Percentiles rank a stretch among this genome's conserved stretches.
phyloP scores from a whole-genome alignment of 208 protist species.

The Trypanosoma scelopori region DNA sequence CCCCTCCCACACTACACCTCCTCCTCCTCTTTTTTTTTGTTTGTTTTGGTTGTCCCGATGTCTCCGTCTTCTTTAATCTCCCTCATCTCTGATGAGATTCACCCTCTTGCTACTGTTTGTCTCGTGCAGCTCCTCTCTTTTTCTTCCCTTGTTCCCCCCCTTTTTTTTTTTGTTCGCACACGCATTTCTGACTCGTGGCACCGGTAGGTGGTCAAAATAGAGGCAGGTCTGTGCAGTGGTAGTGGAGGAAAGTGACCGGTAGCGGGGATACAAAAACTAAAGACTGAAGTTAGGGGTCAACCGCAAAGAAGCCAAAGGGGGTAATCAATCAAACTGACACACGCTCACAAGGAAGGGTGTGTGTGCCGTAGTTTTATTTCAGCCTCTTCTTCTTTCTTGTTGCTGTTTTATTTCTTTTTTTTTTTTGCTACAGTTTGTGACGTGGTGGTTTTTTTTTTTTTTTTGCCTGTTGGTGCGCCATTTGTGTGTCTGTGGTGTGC shows the following conservation, averaged over 20 bases:
- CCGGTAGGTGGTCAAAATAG: too few relatives aligned
- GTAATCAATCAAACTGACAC: not conserved
- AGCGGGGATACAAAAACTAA: too few relatives aligned
- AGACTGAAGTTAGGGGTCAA: too few relatives aligned
- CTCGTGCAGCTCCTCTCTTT: not conserved
- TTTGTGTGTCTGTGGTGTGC: too few relatives aligned
- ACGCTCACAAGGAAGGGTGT: not conserved
- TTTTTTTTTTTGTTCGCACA: not conserved
- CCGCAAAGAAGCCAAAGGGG: too few relatives aligned
- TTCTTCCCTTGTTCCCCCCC: constrained; percentile 6
- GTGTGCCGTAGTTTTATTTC: not conserved
- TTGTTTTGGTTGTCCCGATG: constrained; percentile 1
- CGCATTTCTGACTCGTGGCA: too few relatives aligned
- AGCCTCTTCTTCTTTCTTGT: not conserved
- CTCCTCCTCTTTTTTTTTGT: constrained; percentile 17
- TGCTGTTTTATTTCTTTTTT: constrained; percentile 2
- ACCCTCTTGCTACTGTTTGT: not conserved
- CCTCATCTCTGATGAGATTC: constrained; percentile 4
- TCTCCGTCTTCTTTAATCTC: constrained; percentile 11
- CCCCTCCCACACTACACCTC: not conserved
- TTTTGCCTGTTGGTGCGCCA: not conserved
- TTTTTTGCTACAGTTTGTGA: not conserved
- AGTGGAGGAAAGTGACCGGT: too few relatives aligned
- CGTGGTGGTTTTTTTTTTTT: too few relatives aligned
- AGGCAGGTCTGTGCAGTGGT: too few relatives aligned